phyloP scores from a whole-genome alignment of 352 stramenopile genomes.

The Phytophthora lateralis region DNA sequence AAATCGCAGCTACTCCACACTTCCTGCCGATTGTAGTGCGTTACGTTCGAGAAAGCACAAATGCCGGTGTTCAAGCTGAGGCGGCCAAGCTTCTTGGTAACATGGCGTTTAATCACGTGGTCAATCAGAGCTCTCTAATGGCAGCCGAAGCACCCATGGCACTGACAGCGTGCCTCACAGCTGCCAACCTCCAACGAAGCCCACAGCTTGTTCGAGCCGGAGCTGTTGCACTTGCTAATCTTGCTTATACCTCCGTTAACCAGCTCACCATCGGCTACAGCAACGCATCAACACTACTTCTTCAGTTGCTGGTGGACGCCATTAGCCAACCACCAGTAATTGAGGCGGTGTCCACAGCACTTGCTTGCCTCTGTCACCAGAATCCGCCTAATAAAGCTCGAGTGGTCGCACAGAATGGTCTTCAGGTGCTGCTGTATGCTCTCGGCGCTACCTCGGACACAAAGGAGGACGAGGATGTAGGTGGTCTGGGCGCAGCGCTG shows the following conservation, averaged over 20 bases:
- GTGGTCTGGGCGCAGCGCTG: conserved; percentile 40
- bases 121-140: conserved; percentile 75
- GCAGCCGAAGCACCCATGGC: conserved; percentile 58
- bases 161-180: conserved; percentile 39
- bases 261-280: conserved; percentile 81
- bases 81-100: conserved; percentile 74
- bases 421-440: conserved; percentile 75
- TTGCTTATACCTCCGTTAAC: conserved; percentile 71
- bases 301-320: conserved; percentile 69
- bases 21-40: conserved; percentile 56
- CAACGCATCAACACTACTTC: conserved; percentile 59
- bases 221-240: conserved; percentile 63
- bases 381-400: conserved; percentile 75
- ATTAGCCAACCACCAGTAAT: conserved; percentile 44
- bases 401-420: conserved; percentile 62
- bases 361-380: conserved; percentile 64
- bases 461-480: conserved; percentile 34
- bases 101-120: conserved; percentile 64
- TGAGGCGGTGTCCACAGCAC: conserved; percentile 49
- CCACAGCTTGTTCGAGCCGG: conserved; percentile 48
- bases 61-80: conserved; percentile 47
- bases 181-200: conserved; percentile 39
- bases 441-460: conserved; percentile 34
- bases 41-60: conserved; percentile 53
- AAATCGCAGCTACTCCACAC: conserved; percentile 66